phyloP scores from a whole-genome alignment of 2,329 filamentous ascomycete species.

The Pseudocercospora cruenta region DNA sequence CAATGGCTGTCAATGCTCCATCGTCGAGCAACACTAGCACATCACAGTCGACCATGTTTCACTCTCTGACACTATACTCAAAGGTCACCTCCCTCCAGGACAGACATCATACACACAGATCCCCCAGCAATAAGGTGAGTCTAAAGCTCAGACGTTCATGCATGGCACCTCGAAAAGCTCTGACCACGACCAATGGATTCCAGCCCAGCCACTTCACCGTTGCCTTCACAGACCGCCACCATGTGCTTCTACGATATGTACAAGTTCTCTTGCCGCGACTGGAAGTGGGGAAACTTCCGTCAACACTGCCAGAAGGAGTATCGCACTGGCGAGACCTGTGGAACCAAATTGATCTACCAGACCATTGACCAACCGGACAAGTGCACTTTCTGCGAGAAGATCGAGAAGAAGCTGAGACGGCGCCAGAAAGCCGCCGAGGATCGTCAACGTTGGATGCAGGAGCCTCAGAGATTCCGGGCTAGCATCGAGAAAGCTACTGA shows the following conservation, averaged over 20 bases:
- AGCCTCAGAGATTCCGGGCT: slow-evolving; percentile 64
- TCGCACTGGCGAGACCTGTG: slow-evolving; percentile 93
- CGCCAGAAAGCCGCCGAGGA: slow-evolving; percentile 74
- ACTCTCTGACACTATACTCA: slow-evolving; percentile 14
- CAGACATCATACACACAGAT: slow-evolving; percentile 18
- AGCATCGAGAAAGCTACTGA: slow-evolving; percentile 70
- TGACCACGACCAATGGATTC: slow-evolving; percentile 17
- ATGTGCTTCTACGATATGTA: slow-evolving; percentile 99
- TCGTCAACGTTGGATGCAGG: slow-evolving; percentile 74
- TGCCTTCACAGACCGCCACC: slow-evolving; percentile 18
- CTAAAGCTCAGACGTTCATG: slow-evolving; percentile 8
- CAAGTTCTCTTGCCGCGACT: slow-evolving; percentile 83
- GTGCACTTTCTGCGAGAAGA: slow-evolving; percentile 87
- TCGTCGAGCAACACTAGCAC: neutral
- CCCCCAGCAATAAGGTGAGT: slow-evolving; percentile 10
- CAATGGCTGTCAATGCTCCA: slow-evolving; percentile 17
- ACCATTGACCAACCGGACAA: slow-evolving; percentile 66
- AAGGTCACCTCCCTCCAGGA: neutral
- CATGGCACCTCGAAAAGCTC: slow-evolving; percentile 12
- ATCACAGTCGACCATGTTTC: slow-evolving; percentile 4
- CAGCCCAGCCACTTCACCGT: neutral
- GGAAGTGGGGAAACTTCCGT: slow-evolving; percentile 92
- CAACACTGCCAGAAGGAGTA: slow-evolving; percentile 94
- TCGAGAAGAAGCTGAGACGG: slow-evolving; percentile 80
- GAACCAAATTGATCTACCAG: slow-evolving; percentile 85